Conservation (phyloP, 1,139 yeast species). For the Arxiozyma telluris region DNA sequence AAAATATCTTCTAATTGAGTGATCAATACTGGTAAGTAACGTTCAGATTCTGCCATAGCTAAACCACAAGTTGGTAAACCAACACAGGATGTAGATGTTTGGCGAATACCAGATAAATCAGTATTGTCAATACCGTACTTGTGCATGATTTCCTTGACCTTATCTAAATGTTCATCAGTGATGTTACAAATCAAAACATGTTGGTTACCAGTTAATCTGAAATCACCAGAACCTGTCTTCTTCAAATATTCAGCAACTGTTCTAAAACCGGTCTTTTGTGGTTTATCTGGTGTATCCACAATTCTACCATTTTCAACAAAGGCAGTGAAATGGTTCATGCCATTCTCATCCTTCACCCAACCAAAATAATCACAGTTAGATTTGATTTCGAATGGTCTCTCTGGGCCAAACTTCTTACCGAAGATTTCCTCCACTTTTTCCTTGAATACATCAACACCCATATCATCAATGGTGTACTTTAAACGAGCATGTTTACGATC, state of each 20-base stretch:
- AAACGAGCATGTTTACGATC: conserved; percentile 97
- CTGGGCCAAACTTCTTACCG: conserved; percentile 66
- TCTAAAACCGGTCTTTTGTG: conserved; percentile 80
- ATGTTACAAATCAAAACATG: conserved; percentile 74
- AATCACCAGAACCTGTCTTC: conserved; percentile 56
- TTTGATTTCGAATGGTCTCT: conserved; percentile 65
- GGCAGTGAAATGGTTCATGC: conserved; percentile 82
- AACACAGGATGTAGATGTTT: conserved; percentile 93
- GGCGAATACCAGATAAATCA: conserved; percentile 72
- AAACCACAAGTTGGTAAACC: conserved; percentile 98
- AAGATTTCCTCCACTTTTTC: conserved; percentile 72
- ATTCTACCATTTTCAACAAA: conserved; percentile 96
- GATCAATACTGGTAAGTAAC: conserved; percentile 80
- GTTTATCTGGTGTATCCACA: conserved; percentile 82
- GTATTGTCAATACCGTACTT: conserved; percentile 79
- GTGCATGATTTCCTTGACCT: conserved; percentile 54
- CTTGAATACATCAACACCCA: conserved; percentile 78
- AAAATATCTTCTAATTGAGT: conserved; percentile 72
- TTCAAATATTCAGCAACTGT: conserved; percentile 64
- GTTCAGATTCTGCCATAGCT: conserved; percentile 98
- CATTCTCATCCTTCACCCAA: conserved; percentile 85
- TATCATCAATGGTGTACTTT: conserved; percentile 90
- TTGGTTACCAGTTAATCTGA: conserved; percentile 93
- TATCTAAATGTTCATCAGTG: conserved; percentile 55
- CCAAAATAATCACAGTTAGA: conserved; percentile 90